A percentile compares a stretch with the other conserved stretches of the same genome.
Conservation (phyloP, 768 basidiomycete species). For the Hygrophorus russula region DNA sequence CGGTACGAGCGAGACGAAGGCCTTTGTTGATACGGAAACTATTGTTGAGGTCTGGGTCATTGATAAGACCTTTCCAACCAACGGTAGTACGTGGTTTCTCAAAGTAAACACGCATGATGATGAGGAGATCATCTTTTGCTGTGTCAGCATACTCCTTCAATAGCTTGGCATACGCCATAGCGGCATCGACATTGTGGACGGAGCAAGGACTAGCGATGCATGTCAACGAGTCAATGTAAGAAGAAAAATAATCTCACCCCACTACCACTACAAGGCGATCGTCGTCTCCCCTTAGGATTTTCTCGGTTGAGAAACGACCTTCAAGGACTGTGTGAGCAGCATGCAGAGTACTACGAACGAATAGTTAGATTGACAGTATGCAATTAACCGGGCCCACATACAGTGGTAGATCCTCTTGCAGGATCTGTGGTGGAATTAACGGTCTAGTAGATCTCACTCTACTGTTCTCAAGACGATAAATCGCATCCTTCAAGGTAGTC, state of each 20-base stretch:
- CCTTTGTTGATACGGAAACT: conserved; percentile 96
- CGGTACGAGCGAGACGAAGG: conserved; percentile 71
- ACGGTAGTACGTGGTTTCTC: conserved; percentile 95
- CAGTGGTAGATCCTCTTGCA: conserved; percentile 90
- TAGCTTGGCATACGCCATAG: conserved; percentile 75
- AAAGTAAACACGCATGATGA: conserved; percentile 98
- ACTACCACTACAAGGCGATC: conserved; percentile 90
- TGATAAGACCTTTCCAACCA: conserved; percentile 99
- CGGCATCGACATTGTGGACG: conserved; percentile 81
- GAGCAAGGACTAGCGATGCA: conserved; percentile 67
- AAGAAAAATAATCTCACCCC: conserved; percentile 22
- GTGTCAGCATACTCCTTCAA: conserved; percentile 71
- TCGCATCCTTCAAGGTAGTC: conserved; percentile 71
- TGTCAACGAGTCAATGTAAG: conserved; percentile 1
- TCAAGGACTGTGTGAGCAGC: conserved; percentile 85
- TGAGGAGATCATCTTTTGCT: conserved; percentile 78
- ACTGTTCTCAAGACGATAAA: conserved; percentile 73
- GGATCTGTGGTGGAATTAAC: conserved; percentile 88
- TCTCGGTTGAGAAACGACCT: conserved; percentile 70
- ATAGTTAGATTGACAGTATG: neutral
- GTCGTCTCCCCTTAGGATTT: conserved; percentile 75
- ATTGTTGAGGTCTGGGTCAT: conserved; percentile 90
- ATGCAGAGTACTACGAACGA: conserved; percentile 47
- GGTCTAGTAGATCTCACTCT: conserved; percentile 82
- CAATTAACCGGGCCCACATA: conserved; percentile 21